phyloP scores from a whole-genome alignment of 2,329 filamentous ascomycete species.

The Calcarisporium arbuscula region DNA sequence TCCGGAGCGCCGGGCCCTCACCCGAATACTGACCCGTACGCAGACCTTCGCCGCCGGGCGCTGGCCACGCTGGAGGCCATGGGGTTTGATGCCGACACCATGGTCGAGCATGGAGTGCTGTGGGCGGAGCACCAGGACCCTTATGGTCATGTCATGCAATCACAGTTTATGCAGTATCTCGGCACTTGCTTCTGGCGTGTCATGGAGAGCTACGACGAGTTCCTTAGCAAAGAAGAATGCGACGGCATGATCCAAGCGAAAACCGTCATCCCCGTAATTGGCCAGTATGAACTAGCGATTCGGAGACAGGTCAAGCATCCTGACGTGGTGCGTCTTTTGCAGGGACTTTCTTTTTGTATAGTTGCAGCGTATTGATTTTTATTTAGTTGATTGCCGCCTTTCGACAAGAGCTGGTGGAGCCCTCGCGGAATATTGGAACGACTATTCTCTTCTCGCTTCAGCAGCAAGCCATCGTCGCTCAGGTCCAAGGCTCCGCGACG shows the following conservation, averaged over 20 bases:
- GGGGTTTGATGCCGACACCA: constrained; percentile 9
- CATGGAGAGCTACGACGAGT: constrained; percentile 18
- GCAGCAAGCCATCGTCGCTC: constrained; percentile 10
- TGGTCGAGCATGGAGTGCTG: constrained; percentile 15
- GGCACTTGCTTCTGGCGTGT: constrained; percentile 15
- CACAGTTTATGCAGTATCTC: constrained; percentile 16
- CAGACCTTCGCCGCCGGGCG: constrained; percentile 7
- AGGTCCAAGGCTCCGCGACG: constrained; percentile 4
- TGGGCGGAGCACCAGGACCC: constrained; percentile 21
- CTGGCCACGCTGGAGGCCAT: constrained; percentile 11
- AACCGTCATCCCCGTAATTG: constrained; percentile 14
- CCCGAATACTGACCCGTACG: constrained; percentile 4
- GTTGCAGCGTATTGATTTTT: too few species aligned
- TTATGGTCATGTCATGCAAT: constrained; percentile 18
- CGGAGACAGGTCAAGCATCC: constrained; percentile 16
- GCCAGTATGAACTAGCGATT: constrained; percentile 15
- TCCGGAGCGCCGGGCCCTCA: constrained; percentile 2
- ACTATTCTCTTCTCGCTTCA: constrained; percentile 9
- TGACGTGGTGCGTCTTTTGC: constrained; percentile 6
- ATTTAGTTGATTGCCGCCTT: constrained; percentile 9
- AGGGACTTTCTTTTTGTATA: too few species aligned
- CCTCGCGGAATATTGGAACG: constrained; percentile 5
- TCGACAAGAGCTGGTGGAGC: constrained; percentile 8
- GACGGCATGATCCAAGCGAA: constrained; percentile 15
- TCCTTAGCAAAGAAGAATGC: constrained; percentile 16